phyloP scores from a whole-genome alignment of 2,329 filamentous ascomycete species.

The Botryotinia narcissicola region DNA sequence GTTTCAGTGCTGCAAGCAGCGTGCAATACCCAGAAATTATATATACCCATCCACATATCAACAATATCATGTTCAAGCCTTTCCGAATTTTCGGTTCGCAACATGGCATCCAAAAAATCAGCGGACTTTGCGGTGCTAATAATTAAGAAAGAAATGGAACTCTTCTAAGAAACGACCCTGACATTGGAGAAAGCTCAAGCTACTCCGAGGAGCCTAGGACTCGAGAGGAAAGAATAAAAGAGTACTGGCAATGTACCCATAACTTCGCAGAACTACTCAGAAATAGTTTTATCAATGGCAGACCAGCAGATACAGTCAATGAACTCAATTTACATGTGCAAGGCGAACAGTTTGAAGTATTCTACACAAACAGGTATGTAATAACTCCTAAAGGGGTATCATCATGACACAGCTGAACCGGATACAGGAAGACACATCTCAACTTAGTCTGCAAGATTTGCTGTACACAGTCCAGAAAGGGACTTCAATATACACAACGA shows the following conservation, averaged over 20 bases:
- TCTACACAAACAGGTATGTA: not conserved
- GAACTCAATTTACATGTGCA: not conserved
- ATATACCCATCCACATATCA: not conserved
- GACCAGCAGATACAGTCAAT: not conserved
- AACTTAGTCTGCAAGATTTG: not conserved
- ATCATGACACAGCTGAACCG: too few relatives aligned
- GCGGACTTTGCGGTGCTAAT: not conserved
- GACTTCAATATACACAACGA: too few relatives aligned
- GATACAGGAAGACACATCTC: not conserved
- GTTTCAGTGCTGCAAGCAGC: too few relatives aligned
- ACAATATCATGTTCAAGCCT: not conserved
- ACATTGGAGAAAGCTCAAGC: not conserved
- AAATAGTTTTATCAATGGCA: not conserved
- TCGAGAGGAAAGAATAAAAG: too few relatives aligned
- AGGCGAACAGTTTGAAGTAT: not conserved
- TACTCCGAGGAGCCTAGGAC: not conserved
- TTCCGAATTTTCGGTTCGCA: not conserved
- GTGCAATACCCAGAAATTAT: not conserved
- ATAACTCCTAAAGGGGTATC: rapidly evolving
- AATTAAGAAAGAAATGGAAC: not conserved
- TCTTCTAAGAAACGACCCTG: not conserved
- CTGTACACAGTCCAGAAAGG: not conserved
- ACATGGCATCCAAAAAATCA: not conserved
- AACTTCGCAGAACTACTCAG: not conserved
- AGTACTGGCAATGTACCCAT: not conserved